Percentiles rank a stretch among this genome's conserved stretches.
phyloP scores from a whole-genome alignment of 2,329 filamentous ascomycete genomes.

The Ceratocystis variospora region DNA sequence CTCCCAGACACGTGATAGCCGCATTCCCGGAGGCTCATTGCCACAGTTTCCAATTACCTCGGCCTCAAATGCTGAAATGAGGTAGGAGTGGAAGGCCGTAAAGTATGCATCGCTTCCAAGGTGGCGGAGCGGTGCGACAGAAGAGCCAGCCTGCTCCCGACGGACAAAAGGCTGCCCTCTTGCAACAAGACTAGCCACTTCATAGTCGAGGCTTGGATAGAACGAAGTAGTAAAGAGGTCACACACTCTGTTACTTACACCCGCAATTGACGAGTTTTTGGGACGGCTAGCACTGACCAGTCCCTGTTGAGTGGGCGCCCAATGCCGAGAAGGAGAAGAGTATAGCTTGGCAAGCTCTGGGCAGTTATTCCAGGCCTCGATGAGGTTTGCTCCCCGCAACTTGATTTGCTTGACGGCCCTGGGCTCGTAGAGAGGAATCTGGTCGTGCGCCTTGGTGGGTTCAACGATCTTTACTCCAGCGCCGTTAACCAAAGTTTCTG shows the following conservation, averaged over 20 bases:
- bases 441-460: neutral
- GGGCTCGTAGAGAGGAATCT: neutral
- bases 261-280: neutral
- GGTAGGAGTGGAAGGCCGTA: conserved; percentile 4
- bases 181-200: neutral
- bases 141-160: neutral
- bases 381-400: neutral
- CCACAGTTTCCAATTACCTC: conserved; percentile 4
- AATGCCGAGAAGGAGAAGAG: neutral
- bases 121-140: neutral
- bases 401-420: neutral
- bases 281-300: neutral
- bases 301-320: neutral
- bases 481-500: neutral
- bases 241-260: neutral
- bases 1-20: neutral
- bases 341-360: neutral
- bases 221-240: neutral
- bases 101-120: conserved; percentile 1
- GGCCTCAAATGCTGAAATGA: neutral
- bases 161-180: neutral
- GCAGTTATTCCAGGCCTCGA: conserved; percentile 2
- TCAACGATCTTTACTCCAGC: neutral
- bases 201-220: neutral
- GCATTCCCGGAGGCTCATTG: neutral